Evolutionary conservation across 176 grass and related monocot genomes (phyloP).

Genomic region (Alloteropsis semialata): DNA sequence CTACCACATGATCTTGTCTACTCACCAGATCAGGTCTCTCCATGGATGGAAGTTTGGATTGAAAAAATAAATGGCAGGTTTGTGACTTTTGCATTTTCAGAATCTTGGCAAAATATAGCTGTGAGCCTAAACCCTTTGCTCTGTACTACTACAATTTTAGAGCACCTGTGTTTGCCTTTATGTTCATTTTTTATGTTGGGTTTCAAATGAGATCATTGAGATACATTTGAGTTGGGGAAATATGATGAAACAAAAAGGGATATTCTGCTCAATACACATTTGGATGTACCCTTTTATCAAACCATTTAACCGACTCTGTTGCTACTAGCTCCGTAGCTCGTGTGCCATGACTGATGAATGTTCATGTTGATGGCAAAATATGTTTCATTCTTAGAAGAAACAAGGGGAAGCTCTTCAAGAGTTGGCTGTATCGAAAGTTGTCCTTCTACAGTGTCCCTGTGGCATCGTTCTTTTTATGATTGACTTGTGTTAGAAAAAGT

Average conservation of each 20-base stretch:
- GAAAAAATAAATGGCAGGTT: conserved; percentile 70
- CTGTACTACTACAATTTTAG: not conserved
- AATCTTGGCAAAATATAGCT: not conserved
- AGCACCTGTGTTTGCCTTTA: conserved; percentile 2
- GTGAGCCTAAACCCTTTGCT: not conserved
- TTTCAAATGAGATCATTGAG: not conserved
- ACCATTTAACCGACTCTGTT: not conserved
- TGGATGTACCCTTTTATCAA: not conserved
- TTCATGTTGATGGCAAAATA: conserved; percentile 3
- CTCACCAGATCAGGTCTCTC: conserved; percentile 82
- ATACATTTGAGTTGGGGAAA: not conserved
- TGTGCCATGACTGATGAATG: not conserved
- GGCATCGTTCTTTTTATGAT: not conserved
- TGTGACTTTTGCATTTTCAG: conserved; percentile 24
- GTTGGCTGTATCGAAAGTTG: not conserved
- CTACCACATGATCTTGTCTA: conserved; percentile 95
- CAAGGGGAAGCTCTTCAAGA: not conserved
- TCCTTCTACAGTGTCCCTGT: not conserved
- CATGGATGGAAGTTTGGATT: conserved; percentile 99
- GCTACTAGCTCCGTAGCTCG: not conserved
- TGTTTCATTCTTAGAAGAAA: not conserved
- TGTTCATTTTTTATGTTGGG: conserved; percentile 16
- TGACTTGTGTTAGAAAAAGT: not conserved
- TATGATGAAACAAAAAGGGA: conserved; percentile 13
- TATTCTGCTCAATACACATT: not conserved